Evolutionary conservation across 352 stramenopile species (phyloP).

Genomic region (Globisporangium splendens): DNA sequence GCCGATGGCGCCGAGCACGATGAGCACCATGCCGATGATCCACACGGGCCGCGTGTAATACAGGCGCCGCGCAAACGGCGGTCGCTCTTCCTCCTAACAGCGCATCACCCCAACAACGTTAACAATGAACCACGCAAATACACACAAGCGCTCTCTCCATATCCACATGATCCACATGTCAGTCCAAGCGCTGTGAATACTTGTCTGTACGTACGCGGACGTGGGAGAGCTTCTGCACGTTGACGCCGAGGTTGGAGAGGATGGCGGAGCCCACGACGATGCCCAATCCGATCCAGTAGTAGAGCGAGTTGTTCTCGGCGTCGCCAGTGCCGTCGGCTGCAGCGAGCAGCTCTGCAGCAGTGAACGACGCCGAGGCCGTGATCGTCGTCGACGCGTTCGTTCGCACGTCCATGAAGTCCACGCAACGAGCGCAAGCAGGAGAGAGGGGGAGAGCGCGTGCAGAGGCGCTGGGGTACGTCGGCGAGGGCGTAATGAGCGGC

Average conservation of each 20-base stretch:
- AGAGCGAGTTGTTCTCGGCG: slow-evolving; percentile 40
- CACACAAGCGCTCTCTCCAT: slow-evolving; percentile 7
- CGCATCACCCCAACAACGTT: slow-evolving; percentile 8
- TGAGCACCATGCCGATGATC: slow-evolving; percentile 76
- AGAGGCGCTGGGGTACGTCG: too few species aligned
- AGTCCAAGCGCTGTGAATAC: too few species aligned
- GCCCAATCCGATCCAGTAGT: slow-evolving; percentile 80
- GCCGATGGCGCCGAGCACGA: slow-evolving; percentile 75
- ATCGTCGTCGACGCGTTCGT: slow-evolving; percentile 1
- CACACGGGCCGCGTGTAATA: slow-evolving; percentile 86
- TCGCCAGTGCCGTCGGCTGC: slow-evolving; percentile 15
- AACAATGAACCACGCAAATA: slow-evolving; percentile 6
- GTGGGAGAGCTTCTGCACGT: slow-evolving; percentile 86
- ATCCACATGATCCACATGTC: too few species aligned
- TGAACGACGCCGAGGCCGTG: slow-evolving; percentile 11
- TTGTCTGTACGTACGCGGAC: slow-evolving; percentile 46
- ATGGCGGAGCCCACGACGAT: slow-evolving; percentile 82
- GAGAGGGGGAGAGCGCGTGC: too few species aligned
- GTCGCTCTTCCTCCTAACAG: slow-evolving; percentile 57
- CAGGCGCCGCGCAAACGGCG: slow-evolving; percentile 52
- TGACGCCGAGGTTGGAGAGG: slow-evolving; percentile 81
- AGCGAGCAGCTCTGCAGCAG: slow-evolving; percentile 7
- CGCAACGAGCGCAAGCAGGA: too few species aligned
- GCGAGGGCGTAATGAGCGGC: not conserved
- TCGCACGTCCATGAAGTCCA: not conserved